These are phyloP conservation scores for Pyricularia sp. DNA, from an alignment of 2,329 filamentous ascomycete species.

Conservation along the genomic window DNA sequence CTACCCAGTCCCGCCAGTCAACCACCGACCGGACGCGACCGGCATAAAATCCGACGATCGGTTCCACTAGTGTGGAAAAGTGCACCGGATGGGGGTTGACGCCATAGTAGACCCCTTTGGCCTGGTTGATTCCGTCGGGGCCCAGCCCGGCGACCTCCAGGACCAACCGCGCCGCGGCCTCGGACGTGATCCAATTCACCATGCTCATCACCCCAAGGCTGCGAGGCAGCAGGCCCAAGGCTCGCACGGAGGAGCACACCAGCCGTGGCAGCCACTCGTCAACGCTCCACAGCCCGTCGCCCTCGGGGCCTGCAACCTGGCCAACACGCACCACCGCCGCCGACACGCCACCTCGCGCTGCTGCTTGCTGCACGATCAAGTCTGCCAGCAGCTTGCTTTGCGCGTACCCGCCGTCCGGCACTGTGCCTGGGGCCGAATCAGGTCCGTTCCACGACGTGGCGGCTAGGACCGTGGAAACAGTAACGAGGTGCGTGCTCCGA, in stretches of 20 bases:
- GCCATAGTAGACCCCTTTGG: slow-evolving; percentile 27
- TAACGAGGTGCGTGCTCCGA: slow-evolving; percentile 22
- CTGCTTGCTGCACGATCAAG: slow-evolving; percentile 25
- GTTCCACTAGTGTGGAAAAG: slow-evolving; percentile 25
- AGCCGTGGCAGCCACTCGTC: slow-evolving; percentile 40
- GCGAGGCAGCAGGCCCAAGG: slow-evolving; percentile 27
- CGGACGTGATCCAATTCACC: slow-evolving; percentile 40
- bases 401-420: slow-evolving; percentile 23
- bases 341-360: slow-evolving; percentile 18
- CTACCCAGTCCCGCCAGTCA: slow-evolving; percentile 28
- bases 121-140: slow-evolving; percentile 13
- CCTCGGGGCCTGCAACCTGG: slow-evolving; percentile 27
- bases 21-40: slow-evolving; percentile 22
- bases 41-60: slow-evolving; percentile 24
- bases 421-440: slow-evolving; percentile 9
- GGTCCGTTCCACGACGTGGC: slow-evolving; percentile 18
- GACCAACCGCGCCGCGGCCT: slow-evolving; percentile 27
- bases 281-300: slow-evolving; percentile 32
- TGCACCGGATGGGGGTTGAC: slow-evolving; percentile 27
- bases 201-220: slow-evolving; percentile 25
- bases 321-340: slow-evolving; percentile 26
- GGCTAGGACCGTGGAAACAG: slow-evolving; percentile 25
- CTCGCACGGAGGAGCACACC: slow-evolving; percentile 29
- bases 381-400: slow-evolving; percentile 24
- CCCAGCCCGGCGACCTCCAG: slow-evolving; percentile 23